Percentiles rank a stretch among this genome's conserved stretches.
Conservation (phyloP, 257 asterid genomes). For the Verbascum thapsus region DNA sequence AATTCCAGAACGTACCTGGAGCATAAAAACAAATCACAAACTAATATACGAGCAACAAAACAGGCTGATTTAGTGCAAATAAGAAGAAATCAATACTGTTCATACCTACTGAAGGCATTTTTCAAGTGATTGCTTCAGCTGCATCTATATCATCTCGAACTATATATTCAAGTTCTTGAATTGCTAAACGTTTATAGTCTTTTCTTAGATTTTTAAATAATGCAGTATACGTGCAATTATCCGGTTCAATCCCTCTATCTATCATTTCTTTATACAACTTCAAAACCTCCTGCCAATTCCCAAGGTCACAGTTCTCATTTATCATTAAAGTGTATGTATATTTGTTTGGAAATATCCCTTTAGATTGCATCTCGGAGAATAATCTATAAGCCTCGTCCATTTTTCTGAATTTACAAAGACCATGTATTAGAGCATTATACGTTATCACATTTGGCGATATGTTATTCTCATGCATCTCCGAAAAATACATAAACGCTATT, state of each 20-base stretch:
- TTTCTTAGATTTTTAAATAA: conserved; percentile 47
- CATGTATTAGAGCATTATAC: conserved; percentile 51
- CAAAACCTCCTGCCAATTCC: conserved; percentile 51
- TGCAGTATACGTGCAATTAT: conserved; percentile 51
- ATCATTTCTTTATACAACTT: conserved; percentile 64
- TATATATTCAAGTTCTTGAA: conserved; percentile 44
- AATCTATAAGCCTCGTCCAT: conserved; percentile 50
- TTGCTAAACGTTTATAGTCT: conserved; percentile 38
- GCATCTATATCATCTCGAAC: conserved; percentile 33
- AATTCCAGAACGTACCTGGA: neutral
- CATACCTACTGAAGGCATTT: conserved; percentile 27
- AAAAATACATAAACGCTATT: conserved; percentile 51
- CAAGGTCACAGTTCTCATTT: conserved; percentile 51
- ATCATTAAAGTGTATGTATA: conserved; percentile 68
- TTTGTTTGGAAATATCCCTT: conserved; percentile 49
- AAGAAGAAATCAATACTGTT: neutral
- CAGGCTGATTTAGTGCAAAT: neutral
- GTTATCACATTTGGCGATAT: conserved; percentile 63
- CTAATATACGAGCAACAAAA: conserved; percentile 21
- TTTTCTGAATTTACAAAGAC: conserved; percentile 53
- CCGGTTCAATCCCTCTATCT: conserved; percentile 55
- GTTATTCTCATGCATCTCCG: conserved; percentile 56
- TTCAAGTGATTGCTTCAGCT: conserved; percentile 36
- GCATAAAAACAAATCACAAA: conserved; percentile 16
- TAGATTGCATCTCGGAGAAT: conserved; percentile 47